Conservation (phyloP, 2,329 filamentous ascomycete genomes). For the Metarhizium brunneum region DNA sequence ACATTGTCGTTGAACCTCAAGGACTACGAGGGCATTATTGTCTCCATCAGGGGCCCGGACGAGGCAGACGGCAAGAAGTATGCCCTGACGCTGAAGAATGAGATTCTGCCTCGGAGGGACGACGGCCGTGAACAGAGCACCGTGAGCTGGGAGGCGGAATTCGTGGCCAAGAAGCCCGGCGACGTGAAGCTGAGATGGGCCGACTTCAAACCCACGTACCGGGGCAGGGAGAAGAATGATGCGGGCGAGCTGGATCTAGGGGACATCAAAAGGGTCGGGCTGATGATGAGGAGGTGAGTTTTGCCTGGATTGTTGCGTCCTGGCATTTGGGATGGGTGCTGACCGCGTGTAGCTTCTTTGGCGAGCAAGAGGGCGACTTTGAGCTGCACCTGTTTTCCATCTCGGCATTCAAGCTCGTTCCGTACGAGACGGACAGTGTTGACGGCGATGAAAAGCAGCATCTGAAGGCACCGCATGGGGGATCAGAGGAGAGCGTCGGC, state of each 20-base stretch:
- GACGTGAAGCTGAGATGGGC: constrained; percentile 52
- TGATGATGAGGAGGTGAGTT: constrained; percentile 74
- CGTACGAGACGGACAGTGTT: not conserved
- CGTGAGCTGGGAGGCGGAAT: constrained; percentile 67
- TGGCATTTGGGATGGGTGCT: constrained; percentile 9
- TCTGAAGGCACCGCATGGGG: not conserved
- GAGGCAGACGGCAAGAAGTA: constrained; percentile 57
- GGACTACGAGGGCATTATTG: constrained; percentile 48
- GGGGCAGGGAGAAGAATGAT: constrained; percentile 56
- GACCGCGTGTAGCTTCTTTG: constrained; percentile 57
- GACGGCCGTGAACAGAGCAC: constrained; percentile 64
- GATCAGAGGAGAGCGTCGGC: not conserved
- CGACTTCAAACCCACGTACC: constrained; percentile 62
- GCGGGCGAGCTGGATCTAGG: constrained; percentile 48
- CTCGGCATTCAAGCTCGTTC: constrained; percentile 14
- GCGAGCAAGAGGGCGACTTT: constrained; percentile 61
- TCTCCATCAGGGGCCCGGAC: constrained; percentile 31
- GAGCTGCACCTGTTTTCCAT: constrained; percentile 21
- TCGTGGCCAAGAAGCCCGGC: constrained; percentile 27
- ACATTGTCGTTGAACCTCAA: constrained; percentile 54
- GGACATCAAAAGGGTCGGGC: constrained; percentile 55
- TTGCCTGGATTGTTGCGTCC: too few species aligned
- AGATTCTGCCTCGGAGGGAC: constrained; percentile 44
- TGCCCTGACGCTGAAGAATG: constrained; percentile 67
- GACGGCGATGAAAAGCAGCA: constrained; percentile 14